Conservation (phyloP, 2,329 filamentous ascomycete species). For the Beauveria sp. region DNA sequence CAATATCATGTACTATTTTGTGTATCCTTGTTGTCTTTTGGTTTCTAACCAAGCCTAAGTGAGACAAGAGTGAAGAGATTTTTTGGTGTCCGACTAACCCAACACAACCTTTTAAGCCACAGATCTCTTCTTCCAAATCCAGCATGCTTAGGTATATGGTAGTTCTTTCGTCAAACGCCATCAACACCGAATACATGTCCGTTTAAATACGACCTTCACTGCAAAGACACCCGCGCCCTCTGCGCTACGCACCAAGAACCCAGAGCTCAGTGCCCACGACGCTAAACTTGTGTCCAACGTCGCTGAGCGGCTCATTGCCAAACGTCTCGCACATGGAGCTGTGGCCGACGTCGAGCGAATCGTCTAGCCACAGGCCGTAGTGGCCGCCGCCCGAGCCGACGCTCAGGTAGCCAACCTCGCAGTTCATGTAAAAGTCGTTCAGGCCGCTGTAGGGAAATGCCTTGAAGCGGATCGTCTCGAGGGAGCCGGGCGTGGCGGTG, state of each 20-base stretch:
- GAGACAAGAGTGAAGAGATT: slow-evolving; percentile 3
- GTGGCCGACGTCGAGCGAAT: slow-evolving; percentile 73
- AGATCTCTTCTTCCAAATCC: not conserved
- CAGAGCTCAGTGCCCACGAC: slow-evolving; percentile 88
- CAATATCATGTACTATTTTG: not conserved
- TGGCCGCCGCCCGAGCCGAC: slow-evolving; percentile 83
- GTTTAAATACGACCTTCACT: not conserved
- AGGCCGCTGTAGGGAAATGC: slow-evolving; percentile 93
- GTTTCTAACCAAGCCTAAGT: not conserved
- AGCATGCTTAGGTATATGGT: not conserved
- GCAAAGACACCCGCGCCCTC: not conserved
- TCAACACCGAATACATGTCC: not conserved
- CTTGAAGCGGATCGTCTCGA: slow-evolving; percentile 82
- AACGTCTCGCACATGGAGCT: slow-evolving; percentile 84
- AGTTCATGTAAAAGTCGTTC: slow-evolving; percentile 95
- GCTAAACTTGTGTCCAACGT: slow-evolving; percentile 87
- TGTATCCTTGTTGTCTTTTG: not conserved
- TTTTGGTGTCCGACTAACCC: not conserved
- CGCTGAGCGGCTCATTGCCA: slow-evolving; percentile 87
- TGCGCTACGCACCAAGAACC: slow-evolving; percentile 60
- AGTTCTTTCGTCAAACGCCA: not conserved
- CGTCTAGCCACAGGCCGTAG: slow-evolving; percentile 90
- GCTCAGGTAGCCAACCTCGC: slow-evolving; percentile 76
- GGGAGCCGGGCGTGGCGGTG: slow-evolving; percentile 21
- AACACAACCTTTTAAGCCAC: not conserved